phyloP scores from a whole-genome alignment of 1,284 basidiomycete genomes.

The Boletus sp. region DNA sequence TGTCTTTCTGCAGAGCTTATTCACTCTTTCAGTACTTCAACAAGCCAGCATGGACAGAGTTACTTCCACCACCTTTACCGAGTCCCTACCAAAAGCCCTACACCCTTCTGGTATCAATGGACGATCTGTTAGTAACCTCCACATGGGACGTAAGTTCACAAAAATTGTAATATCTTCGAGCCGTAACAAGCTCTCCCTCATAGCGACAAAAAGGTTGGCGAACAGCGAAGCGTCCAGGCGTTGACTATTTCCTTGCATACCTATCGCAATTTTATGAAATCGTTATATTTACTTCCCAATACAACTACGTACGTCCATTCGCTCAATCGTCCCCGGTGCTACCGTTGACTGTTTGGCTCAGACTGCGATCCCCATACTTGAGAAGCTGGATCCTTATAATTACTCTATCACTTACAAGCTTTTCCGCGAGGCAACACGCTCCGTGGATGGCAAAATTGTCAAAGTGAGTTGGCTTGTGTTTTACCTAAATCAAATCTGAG shows the following conservation, averaged over 20 bases:
- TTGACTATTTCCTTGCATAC: slow-evolving; percentile 97
- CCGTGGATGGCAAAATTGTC: slow-evolving; percentile 77
- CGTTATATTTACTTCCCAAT: slow-evolving; percentile 93
- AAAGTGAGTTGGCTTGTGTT: slow-evolving; percentile 56
- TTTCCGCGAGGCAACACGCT: slow-evolving; percentile 88
- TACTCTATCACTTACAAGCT: slow-evolving; percentile 90
- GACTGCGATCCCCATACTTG: slow-evolving; percentile 89
- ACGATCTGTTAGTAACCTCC: slow-evolving; percentile 90
- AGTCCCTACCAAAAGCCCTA: slow-evolving; percentile 88
- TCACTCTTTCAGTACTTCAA: slow-evolving; percentile 73
- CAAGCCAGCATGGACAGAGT: slow-evolving; percentile 90
- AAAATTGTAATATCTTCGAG: neutral
- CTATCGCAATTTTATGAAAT: slow-evolving; percentile 98
- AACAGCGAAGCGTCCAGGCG: slow-evolving; percentile 93
- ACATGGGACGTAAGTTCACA: slow-evolving; percentile 87
- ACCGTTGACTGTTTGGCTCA: slow-evolving; percentile 37
- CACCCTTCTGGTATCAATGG: slow-evolving; percentile 90
- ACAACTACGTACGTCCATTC: slow-evolving; percentile 73
- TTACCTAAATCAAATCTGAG: neutral
- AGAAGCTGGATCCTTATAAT: slow-evolving; percentile 94
- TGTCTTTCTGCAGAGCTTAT: neutral
- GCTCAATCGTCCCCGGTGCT: neutral
- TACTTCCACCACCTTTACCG: slow-evolving; percentile 89
- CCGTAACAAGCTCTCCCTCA: slow-evolving; percentile 5
- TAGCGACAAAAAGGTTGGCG: slow-evolving; percentile 88